A percentile compares a stretch with the other conserved stretches of the same genome.
These are phyloP conservation scores for Phycomyces blakesleeanus DNA, from an alignment of 192 early-diverging fungal genomes.

Conservation along the genomic window DNA sequence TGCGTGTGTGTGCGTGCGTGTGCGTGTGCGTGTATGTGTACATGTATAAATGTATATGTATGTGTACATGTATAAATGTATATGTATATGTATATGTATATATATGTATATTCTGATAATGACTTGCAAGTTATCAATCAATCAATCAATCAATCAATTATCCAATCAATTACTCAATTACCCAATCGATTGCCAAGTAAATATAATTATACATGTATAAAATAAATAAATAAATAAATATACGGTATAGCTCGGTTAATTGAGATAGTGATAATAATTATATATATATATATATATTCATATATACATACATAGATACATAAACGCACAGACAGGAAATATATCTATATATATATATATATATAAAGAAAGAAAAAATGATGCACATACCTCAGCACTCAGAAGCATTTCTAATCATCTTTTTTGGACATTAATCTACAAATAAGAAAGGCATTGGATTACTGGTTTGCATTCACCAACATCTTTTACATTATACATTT, in stretches of 20 bases:
- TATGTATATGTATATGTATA: conserved; percentile 1
- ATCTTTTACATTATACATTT: background rate
- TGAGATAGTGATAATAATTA: too few species aligned
- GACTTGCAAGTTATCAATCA: background rate
- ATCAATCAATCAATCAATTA: too few species aligned
- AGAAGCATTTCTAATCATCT: conserved; percentile 1
- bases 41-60: background rate
- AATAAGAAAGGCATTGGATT: background rate
- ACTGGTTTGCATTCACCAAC: background rate
- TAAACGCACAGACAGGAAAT: too few species aligned
- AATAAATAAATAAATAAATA: too few species aligned
- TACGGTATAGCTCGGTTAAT: too few species aligned
- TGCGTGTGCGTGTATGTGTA: background rate
- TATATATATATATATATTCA: too few species aligned
- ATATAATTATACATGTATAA: too few species aligned
- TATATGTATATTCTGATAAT: background rate
- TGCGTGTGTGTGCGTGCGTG: background rate
- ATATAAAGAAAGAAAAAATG: background rate
- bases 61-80: conserved; percentile 2
- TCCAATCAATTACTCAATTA: too few species aligned
- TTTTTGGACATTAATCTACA: background rate
- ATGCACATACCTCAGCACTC: conserved; percentile 4
- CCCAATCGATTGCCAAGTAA: too few species aligned
- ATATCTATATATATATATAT: background rate
- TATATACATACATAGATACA: background rate